Percentiles rank a stretch among this genome's conserved stretches.
phyloP scores from a whole-genome alignment of 306 rosid species.

The Acacia acuminata region DNA sequence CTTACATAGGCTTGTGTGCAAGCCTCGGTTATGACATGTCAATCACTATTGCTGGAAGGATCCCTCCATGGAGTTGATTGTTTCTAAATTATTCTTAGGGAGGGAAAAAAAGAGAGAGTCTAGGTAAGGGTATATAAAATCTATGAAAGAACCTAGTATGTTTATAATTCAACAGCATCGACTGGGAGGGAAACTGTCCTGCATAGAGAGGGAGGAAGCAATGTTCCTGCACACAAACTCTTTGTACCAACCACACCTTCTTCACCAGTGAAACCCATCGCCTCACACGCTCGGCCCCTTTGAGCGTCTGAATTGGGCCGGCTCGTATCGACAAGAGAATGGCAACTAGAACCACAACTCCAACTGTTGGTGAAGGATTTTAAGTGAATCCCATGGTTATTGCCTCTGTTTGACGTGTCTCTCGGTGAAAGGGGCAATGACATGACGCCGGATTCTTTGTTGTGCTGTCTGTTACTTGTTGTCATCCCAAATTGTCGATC shows the following conservation, averaged over 20 bases:
- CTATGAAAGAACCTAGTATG: slow-evolving; percentile 52
- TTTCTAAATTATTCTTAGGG: not conserved
- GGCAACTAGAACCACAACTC: slow-evolving; percentile 29
- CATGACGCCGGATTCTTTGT: slow-evolving; percentile 28
- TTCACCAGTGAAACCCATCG: slow-evolving; percentile 38
- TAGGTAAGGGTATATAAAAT: slow-evolving; percentile 40
- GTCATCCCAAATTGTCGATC: slow-evolving; percentile 53
- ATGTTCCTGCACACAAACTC: slow-evolving; percentile 44
- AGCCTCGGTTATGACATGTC: slow-evolving; percentile 22
- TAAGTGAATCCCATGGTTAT: slow-evolving; percentile 30
- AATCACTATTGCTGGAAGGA: not conserved
- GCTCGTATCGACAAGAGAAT: slow-evolving; percentile 36
- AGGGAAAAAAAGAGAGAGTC: slow-evolving; percentile 18
- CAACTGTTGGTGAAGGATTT: slow-evolving; percentile 27
- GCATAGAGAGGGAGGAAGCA: slow-evolving; percentile 64
- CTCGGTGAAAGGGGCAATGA: slow-evolving; percentile 35
- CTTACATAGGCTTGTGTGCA: slow-evolving; percentile 14
- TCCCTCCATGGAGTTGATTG: not conserved
- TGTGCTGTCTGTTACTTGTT: slow-evolving; percentile 38
- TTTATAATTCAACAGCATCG: slow-evolving; percentile 77
- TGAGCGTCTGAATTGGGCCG: slow-evolving; percentile 52
- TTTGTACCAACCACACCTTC: slow-evolving; percentile 42
- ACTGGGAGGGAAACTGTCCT: slow-evolving; percentile 86
- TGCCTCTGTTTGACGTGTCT: slow-evolving; percentile 36
- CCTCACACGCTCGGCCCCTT: slow-evolving; percentile 56